phyloP scores from a whole-genome alignment of 139 green algal genomes.

The Pleodorina starrii region DNA sequence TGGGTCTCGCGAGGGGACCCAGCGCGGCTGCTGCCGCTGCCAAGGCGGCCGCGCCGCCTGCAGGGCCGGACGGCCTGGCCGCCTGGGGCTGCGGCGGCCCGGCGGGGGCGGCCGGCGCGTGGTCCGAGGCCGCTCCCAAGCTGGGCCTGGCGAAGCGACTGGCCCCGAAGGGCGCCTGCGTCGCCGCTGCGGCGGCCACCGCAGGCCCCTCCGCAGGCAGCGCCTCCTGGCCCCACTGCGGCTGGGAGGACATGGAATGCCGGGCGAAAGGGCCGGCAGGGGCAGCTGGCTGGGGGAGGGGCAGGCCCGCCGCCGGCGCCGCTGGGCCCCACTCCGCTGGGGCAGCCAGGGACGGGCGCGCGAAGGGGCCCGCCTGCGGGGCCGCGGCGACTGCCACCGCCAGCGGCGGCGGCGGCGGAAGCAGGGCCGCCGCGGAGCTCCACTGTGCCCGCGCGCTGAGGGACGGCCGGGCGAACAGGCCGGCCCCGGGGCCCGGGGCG shows the following conservation, averaged over 20 bases:
- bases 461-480: conserved; percentile 2
- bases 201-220: no score
- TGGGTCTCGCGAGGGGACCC: neutral
- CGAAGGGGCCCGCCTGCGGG: neutral
- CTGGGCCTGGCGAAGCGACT: no score
- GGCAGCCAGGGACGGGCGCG: neutral
- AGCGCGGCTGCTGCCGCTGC: neutral
- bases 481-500: no score
- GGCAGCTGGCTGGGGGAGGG: neutral
- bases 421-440: neutral
- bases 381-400: neutral
- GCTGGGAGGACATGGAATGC: no score
- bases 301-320: neutral
- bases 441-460: neutral
- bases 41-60: no score
- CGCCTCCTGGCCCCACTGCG: no score
- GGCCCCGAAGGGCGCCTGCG: no score
- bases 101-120: no score
- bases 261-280: neutral
- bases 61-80: no score
- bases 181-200: no score
- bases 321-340: neutral
- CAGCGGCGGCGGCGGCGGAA: neutral
- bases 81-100: no score
- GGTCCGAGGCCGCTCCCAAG: no score